Conservation (phyloP, 192 early-diverging fungal species). For the Gaertneriomyces semiglobifer region DNA sequence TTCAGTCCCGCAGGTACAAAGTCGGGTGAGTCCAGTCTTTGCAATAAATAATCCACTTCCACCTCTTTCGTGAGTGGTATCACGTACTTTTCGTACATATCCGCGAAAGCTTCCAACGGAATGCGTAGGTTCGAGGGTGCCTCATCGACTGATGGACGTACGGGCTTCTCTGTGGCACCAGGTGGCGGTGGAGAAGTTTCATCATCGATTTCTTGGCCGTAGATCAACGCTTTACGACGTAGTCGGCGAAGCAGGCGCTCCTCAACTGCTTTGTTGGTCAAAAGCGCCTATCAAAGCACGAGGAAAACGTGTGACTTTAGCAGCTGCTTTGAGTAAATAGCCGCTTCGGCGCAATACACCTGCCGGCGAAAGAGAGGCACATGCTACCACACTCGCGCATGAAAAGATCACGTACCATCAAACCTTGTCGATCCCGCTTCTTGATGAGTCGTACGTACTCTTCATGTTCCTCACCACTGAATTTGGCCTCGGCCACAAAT, state of each 20-base stretch:
- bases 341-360: neutral
- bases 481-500: conserved; percentile 97
- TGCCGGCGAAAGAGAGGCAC: too few relatives aligned
- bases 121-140: conserved; percentile 48
- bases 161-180: neutral
- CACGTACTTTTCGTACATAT: conserved; percentile 90
- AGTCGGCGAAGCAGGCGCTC: conserved; percentile 75
- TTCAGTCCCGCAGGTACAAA: too few relatives aligned
- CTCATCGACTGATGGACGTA: too few relatives aligned
- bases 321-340: neutral
- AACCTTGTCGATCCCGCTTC: conserved; percentile 64
- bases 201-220: conserved; percentile 84
- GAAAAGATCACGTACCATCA: conserved; percentile 45
- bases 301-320: too few relatives aligned
- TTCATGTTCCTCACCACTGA: conserved; percentile 72
- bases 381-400: too few relatives aligned
- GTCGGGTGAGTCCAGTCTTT: conserved; percentile 52
- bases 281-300: conserved; percentile 44
- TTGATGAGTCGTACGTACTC: conserved; percentile 75
- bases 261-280: conserved; percentile 89
- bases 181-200: conserved; percentile 14
- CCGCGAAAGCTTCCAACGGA: conserved; percentile 76
- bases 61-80: conserved; percentile 97
- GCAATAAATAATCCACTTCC: conserved; percentile 88
- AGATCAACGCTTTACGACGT: conserved; percentile 85